A percentile compares a stretch with the other conserved stretches of the same genome.
Conservation (phyloP, 352 stramenopile genomes). For the Phytophthora vignae region DNA sequence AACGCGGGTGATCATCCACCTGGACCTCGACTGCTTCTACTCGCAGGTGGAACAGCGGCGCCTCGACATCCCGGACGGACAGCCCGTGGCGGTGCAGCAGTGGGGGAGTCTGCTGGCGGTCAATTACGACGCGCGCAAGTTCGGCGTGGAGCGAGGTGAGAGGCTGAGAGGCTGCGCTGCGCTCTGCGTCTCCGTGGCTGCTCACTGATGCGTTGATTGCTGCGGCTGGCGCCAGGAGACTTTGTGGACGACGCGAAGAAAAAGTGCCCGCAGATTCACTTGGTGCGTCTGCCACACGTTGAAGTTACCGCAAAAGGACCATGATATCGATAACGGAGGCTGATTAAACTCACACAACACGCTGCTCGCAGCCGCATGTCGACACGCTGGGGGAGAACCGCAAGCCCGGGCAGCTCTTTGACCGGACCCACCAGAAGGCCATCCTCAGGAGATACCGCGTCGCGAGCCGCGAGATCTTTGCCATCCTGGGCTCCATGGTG, state of each 20-base stretch:
- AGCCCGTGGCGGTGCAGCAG: slow-evolving; percentile 85
- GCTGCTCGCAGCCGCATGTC: slow-evolving; percentile 70
- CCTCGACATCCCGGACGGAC: slow-evolving; percentile 64
- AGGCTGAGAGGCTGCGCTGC: not conserved
- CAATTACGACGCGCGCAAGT: slow-evolving; percentile 83
- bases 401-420: slow-evolving; percentile 62
- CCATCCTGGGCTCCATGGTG: slow-evolving; percentile 59
- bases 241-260: slow-evolving; percentile 62
- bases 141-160: slow-evolving; percentile 67
- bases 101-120: slow-evolving; percentile 87
- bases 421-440: slow-evolving; percentile 84
- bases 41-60: slow-evolving; percentile 84
- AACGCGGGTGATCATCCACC: slow-evolving; percentile 79
- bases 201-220: not conserved
- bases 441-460: slow-evolving; percentile 82
- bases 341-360: not conserved
- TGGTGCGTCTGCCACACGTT: slow-evolving; percentile 51
- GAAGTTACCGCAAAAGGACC: slow-evolving; percentile 2
- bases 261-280: slow-evolving; percentile 82
- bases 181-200: not conserved
- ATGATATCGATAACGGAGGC: not conserved
- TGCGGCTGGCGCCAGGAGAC: slow-evolving; percentile 50
- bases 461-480: slow-evolving; percentile 83
- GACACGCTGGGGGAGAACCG: slow-evolving; percentile 84
- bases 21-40: slow-evolving; percentile 92